A percentile compares a stretch with the other conserved stretches of the same genome.
Conservation (phyloP, 2,329 filamentous ascomycete species). For the Plenodomus tracheiphilus region DNA sequence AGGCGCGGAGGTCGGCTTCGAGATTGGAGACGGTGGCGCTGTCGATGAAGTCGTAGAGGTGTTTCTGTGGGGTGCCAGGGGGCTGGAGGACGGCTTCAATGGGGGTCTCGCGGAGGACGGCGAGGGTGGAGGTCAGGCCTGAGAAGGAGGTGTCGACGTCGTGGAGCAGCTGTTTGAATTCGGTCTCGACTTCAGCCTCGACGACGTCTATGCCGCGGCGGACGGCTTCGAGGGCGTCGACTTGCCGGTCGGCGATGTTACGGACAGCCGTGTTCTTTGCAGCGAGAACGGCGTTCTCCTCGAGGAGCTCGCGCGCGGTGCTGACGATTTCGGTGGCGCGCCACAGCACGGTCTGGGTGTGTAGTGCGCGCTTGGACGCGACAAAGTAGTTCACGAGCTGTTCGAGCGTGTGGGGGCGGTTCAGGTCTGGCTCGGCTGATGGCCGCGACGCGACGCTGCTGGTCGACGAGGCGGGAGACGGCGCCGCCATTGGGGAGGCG, state of each 20-base stretch:
- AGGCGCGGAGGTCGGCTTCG: constrained; percentile 67
- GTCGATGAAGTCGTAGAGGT: constrained; percentile 75
- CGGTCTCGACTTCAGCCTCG: constrained; percentile 46
- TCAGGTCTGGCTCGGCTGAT: constrained; percentile 27
- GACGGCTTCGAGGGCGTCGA: constrained; percentile 49
- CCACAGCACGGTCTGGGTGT: constrained; percentile 79
- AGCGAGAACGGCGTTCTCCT: constrained; percentile 74
- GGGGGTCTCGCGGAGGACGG: constrained; percentile 63
- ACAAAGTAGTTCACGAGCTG: constrained; percentile 82
- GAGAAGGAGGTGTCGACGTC: constrained; percentile 69
- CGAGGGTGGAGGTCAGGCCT: constrained; percentile 68
- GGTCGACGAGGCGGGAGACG: constrained; percentile 47
- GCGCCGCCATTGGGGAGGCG: constrained; percentile 37
- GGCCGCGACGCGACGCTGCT: constrained; percentile 38
- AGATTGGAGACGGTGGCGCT: constrained; percentile 69
- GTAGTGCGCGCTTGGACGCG: constrained; percentile 82
- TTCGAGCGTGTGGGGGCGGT: constrained; percentile 62
- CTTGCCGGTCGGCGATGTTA: constrained; percentile 49
- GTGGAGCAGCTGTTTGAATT: constrained; percentile 61
- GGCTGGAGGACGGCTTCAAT: constrained; percentile 69
- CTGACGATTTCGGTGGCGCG: constrained; percentile 86
- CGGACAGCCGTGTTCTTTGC: constrained; percentile 51
- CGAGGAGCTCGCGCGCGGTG: constrained; percentile 72
- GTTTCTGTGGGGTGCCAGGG: constrained; percentile 54
- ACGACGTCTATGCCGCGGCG: constrained; percentile 49